Base-by-base conservation (phyloP, 2,329 filamentous ascomycete species). In the Beauveria sp. region DNA sequence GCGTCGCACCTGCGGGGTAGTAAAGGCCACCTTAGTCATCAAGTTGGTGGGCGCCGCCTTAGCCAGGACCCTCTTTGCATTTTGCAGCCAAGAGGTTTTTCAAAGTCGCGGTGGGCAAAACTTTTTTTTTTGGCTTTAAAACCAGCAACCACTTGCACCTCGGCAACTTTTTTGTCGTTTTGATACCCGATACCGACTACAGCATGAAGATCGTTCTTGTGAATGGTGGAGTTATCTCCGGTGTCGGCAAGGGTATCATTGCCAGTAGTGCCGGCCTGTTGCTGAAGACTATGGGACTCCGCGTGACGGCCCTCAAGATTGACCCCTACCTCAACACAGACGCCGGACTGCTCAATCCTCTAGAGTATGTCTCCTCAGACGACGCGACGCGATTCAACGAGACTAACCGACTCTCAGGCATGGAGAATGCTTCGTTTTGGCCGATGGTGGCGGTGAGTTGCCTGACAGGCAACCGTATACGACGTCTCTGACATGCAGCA, bases 341-440 rank as follows among this genome's bases (percentile, higher is more conserved):
- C 65, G 55, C 38, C 60, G 69, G 68, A 43, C 58, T 65, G 1
- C 49, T 72, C 45, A 66, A 66, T 34, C 73, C 73, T 7, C 16
- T 42, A 89, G 86, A 75, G 70, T 69, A 67, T 28, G 71, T 24
- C 22, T 24, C 22, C 22, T 24, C 22, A 24, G 22, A 24, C 22
- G 22, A 24, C 22, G 22, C 22, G 22, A 24, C 22, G 22, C 22
- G 22, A 24, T 24, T 24, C 22, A 24, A 24, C 22, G 1, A 24
- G 22, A 24, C 22, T 24, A 24, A 24, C 22, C 22, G 47, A 34
- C 18, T 60, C 5, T 40, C 40, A 89, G 86, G 74, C 91, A 96
- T 72, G 93, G 93, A 66, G 93, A 96, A 77, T 88, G 89, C 67
- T 96, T 93, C 71, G 93, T 97, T 54, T 83, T 95, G 62, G 86